phyloP scores from a whole-genome alignment of 768 basidiomycete genomes.

The Tulasnella sp. region DNA sequence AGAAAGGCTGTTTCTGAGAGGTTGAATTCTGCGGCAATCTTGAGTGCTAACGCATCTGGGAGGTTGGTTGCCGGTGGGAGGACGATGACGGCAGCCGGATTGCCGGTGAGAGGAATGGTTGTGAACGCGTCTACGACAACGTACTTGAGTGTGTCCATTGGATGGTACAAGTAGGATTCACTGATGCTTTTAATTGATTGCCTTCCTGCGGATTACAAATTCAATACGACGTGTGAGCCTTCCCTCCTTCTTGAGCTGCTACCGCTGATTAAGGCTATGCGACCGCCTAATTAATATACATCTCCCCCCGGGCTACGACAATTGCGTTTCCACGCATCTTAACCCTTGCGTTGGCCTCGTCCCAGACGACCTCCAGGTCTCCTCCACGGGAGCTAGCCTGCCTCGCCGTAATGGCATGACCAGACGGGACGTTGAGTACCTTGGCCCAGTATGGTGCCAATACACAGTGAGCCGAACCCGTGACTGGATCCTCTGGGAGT shows the following conservation, averaged over 20 bases:
- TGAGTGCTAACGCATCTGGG: slow-evolving; percentile 16
- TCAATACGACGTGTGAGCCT: no score
- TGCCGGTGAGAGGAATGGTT: slow-evolving; percentile 23
- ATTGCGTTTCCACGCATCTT: slow-evolving; percentile 1
- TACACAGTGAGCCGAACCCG: slow-evolving; percentile 26
- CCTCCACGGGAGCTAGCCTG: slow-evolving; percentile 5
- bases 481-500: slow-evolving; percentile 28
- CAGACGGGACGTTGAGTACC: not conserved
- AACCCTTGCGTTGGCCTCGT: not conserved
- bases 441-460: slow-evolving; percentile 26
- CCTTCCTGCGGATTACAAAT: no score
- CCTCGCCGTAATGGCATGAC: not conserved
- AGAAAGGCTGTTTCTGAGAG: slow-evolving; percentile 22
- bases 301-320: not conserved
- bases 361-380: slow-evolving; percentile 10
- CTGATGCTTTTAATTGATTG: no score
- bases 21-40: slow-evolving; percentile 24
- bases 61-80: not conserved
- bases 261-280: no score
- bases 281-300: slow-evolving; percentile 1
- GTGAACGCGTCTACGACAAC: slow-evolving; percentile 29
- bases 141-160: no score
- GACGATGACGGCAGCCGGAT: slow-evolving; percentile 28
- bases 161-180: no score
- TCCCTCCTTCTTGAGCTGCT: no score